Base-by-base conservation (phyloP, 2,329 filamentous ascomycete species). In the Calonectria multiphialidica region DNA sequence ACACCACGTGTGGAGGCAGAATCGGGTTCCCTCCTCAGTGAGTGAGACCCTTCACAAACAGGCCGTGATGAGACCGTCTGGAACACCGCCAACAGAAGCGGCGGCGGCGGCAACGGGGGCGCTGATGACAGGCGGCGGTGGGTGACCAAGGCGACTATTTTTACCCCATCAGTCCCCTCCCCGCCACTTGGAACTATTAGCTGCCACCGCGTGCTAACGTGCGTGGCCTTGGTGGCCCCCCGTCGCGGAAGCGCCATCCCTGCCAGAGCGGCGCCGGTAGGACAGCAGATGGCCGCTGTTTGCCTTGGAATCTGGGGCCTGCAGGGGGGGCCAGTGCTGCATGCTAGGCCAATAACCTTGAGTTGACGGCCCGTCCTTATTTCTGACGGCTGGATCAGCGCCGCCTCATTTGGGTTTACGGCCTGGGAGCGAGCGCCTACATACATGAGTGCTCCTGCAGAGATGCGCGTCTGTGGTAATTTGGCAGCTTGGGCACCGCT, bases 401-500 rank as follows among this genome's bases (percentile, higher is more conserved):
- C 53, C 53, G 53, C 53, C 40, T 15, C 21, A 37, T 30, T 37
- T 23, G 30, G 13, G 53, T 37, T 57, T n/a, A 23, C 30, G 30
- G 33, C n/a, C 30, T 30, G n/a, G 8, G 28, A 30, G 28, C 8
- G 5, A 30, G 28, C 28, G 28, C 8, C 28, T 30, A 30, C 28
- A 30, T 30, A 8, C 28, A 30, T 15, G 5, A 15, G 45, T 28
- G 16, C 28, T 28, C 28, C 10, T 37, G 35, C 35, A 37, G 13
- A 37, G 35, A 37, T 37, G 35, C 12, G 13, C 12, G 6, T 28
- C n/a, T n/a, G n/a, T n/a, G n/a, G n/a, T n/a, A n/a, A n/a, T n/a
- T n/a, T n/a, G n/a, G n/a, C n/a, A n/a, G n/a, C n/a, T 59, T 40
- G 53, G 53, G 35, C 53, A 59, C 53, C 53, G 35, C 53, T 25